phyloP scores from a whole-genome alignment of 2,329 filamentous ascomycete species.

The Lasiodiplodia hormozganensis region DNA sequence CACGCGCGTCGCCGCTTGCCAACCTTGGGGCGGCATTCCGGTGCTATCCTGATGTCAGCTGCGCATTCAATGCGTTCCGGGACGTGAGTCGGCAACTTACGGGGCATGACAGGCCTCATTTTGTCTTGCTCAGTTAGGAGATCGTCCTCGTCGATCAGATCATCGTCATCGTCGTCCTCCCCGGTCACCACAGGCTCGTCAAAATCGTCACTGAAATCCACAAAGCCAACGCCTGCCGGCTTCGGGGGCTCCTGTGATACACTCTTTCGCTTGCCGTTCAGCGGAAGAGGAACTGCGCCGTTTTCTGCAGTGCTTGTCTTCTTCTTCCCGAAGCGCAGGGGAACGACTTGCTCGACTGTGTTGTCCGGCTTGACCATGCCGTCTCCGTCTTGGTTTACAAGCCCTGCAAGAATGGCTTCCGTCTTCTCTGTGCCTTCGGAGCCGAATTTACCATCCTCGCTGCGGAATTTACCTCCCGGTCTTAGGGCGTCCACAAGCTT shows the following conservation, averaged over 20 bases:
- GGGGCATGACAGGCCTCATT: conserved; percentile 76
- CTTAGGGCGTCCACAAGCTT: conserved; percentile 75
- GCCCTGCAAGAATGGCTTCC: conserved; percentile 85
- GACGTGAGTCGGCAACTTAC: conserved; percentile 61
- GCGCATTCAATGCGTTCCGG: background rate
- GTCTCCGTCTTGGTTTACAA: conserved; percentile 65
- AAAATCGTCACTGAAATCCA: conserved; percentile 71
- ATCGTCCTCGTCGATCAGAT: conserved; percentile 89
- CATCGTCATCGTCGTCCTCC: conserved; percentile 63
- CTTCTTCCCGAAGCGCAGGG: conserved; percentile 70
- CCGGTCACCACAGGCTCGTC: conserved; percentile 59
- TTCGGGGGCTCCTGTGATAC: conserved; percentile 44
- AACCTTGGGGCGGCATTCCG: conserved; percentile 84
- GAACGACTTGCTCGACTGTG: conserved; percentile 63
- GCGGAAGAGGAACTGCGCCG: conserved; percentile 34
- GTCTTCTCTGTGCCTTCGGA: conserved; percentile 60
- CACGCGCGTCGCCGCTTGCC: conserved; percentile 91
- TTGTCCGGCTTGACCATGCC: conserved; percentile 78
- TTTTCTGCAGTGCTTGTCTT: conserved; percentile 56
- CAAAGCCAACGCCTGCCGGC: conserved; percentile 69
- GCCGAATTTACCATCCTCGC: conserved; percentile 71
- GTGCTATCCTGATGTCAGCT: conserved; percentile 59
- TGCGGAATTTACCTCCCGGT: conserved; percentile 69
- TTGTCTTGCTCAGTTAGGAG: conserved; percentile 87
- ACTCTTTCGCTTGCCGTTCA: conserved; percentile 53